Evolutionary conservation across 768 basidiomycete species (phyloP).

Genomic region (Russula ochroleuca): DNA sequence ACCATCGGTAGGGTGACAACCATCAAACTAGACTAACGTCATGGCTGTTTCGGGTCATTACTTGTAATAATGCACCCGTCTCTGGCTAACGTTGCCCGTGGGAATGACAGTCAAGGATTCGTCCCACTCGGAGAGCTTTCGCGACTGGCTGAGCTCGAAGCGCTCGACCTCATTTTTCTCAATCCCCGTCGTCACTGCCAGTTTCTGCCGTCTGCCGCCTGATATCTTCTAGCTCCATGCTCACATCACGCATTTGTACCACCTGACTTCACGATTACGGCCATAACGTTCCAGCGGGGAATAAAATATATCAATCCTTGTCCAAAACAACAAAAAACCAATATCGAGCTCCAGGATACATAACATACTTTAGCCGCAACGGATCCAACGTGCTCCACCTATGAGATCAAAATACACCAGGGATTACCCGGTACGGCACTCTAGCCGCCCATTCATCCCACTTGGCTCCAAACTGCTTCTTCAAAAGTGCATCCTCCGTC

Average conservation of each 20-base stretch:
- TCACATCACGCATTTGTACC: neutral
- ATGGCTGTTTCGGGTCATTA: neutral
- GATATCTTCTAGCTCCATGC: neutral
- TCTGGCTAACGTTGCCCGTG: neutral
- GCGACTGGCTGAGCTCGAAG: neutral
- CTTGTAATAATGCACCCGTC: neutral
- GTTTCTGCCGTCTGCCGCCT: neutral
- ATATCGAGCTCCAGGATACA: neutral
- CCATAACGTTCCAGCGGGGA: neutral
- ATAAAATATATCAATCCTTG: neutral
- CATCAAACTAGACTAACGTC: neutral
- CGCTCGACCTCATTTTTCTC: neutral
- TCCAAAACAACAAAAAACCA: neutral
- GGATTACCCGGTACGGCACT: constrained; percentile 24
- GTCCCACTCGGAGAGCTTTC: neutral
- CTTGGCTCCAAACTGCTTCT: constrained; percentile 22
- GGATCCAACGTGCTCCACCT: neutral
- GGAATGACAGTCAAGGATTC: neutral
- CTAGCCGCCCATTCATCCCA: constrained; percentile 26
- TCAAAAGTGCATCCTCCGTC: constrained; percentile 19
- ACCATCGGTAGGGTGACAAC: neutral
- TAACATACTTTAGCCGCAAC: neutral
- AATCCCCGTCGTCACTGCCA: neutral
- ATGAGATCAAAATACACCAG: constrained; percentile 21
- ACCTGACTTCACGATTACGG: neutral